Conservation (phyloP, 2,329 filamentous ascomycete species). For the Alternaria alternata region DNA sequence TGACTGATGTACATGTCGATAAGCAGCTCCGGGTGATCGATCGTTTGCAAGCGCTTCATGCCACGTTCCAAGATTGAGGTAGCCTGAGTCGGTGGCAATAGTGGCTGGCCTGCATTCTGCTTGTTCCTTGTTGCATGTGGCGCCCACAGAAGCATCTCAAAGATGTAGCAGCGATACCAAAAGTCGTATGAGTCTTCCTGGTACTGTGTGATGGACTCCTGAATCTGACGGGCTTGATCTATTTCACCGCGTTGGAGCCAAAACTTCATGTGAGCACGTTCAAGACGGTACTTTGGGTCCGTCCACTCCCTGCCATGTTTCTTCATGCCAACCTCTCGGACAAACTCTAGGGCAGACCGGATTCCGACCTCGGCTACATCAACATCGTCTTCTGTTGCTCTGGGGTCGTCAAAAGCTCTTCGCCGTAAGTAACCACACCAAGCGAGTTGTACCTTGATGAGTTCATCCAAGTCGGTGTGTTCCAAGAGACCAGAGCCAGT, state of each 20-base stretch:
- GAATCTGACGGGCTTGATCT: constrained; percentile 78
- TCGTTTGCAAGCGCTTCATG: constrained; percentile 63
- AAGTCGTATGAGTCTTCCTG: constrained; percentile 87
- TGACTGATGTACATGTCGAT: constrained; percentile 78
- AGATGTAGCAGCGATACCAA: constrained; percentile 90
- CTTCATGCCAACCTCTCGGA: constrained; percentile 78
- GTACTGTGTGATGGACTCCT: constrained; percentile 73
- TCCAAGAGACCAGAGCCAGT: constrained; percentile 87
- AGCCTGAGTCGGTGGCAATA: constrained; percentile 71
- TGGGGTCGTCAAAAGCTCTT: constrained; percentile 76
- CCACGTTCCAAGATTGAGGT: constrained; percentile 80
- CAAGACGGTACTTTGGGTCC: constrained; percentile 86
- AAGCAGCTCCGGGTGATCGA: constrained; percentile 81
- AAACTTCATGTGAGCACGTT: constrained; percentile 92
- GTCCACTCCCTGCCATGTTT: constrained; percentile 78
- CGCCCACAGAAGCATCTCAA: constrained; percentile 81
- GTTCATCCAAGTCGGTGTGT: constrained; percentile 83
- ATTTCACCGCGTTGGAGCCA: constrained; percentile 82
- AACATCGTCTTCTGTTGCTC: constrained; percentile 76
- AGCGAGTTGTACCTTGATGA: constrained; percentile 88
- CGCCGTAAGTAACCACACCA: constrained; percentile 96
- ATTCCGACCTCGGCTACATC: constrained; percentile 93
- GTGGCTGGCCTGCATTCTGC: constrained; percentile 57
- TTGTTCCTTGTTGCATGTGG: constrained; percentile 63
- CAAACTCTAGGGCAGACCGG: constrained; percentile 83